Evolutionary conservation across 371 early-diverging fungal genomes (phyloP).

Genomic region (Mycotypha africana): DNA sequence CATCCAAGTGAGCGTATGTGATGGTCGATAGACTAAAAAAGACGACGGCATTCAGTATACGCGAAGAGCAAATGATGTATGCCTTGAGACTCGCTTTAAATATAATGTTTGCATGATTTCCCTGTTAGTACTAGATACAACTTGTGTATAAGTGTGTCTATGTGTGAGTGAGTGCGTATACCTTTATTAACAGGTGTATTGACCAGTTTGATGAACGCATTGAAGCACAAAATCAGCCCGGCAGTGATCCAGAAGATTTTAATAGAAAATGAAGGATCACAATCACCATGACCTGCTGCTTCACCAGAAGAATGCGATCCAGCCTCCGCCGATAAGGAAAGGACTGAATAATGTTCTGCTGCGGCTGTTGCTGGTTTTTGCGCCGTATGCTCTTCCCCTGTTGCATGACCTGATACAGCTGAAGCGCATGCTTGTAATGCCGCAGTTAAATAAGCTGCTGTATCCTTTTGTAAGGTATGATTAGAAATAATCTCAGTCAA

Average conservation of each 20-base stretch:
- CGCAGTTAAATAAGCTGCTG: not conserved
- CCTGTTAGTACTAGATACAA: not conserved
- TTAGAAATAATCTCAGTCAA: conserved; percentile 42
- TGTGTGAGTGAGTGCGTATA: conserved; percentile 6
- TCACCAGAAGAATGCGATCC: not conserved
- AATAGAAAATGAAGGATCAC: conserved; percentile 22
- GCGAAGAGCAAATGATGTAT: conserved; percentile 39
- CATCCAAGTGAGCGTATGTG: conserved; percentile 31
- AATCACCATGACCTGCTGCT: not conserved
- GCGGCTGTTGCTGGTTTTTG: conserved; percentile 1
- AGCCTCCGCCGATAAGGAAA: not conserved
- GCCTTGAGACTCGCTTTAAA: conserved; percentile 31
- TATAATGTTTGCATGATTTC: conserved; percentile 6
- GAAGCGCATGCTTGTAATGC: conserved; percentile 13
- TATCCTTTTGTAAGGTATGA: conserved; percentile 17
- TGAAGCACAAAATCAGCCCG: conserved; percentile 34
- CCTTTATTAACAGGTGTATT: conserved; percentile 35
- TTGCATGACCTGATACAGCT: no score
- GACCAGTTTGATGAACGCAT: conserved; percentile 39
- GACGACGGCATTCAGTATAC: conserved; percentile 41
- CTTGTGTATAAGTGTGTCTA: not conserved
- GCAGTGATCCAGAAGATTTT: conserved; percentile 40
- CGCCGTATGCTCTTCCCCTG: no score
- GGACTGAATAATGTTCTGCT: conserved; percentile 4
- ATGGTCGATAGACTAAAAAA: conserved; percentile 44